Evolutionary conservation across 768 basidiomycete genomes (phyloP).

Genomic region (Kondoa subrosea): DNA sequence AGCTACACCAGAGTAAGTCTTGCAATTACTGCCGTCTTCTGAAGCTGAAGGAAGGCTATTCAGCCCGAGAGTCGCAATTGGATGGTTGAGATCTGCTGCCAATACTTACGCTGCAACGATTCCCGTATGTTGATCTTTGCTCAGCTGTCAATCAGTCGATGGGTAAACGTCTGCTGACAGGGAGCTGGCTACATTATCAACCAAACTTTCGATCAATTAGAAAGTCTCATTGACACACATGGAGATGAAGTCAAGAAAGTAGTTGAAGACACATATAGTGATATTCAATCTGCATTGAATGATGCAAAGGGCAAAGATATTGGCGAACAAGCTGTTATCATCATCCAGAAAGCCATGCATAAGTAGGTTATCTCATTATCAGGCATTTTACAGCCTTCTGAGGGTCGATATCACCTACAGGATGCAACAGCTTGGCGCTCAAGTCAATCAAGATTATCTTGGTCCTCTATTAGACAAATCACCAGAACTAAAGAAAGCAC

Average conservation of each 20-base stretch:
- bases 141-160: neutral
- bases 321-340: conserved; percentile 20
- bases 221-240: conserved; percentile 22
- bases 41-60: too few species aligned
- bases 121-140: neutral
- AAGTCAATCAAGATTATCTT: conserved; percentile 20
- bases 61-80: conserved; percentile 13
- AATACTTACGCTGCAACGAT: conserved; percentile 21
- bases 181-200: conserved; percentile 23
- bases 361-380: conserved; percentile 10
- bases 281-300: conserved; percentile 20
- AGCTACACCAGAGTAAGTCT: conserved; percentile 21
- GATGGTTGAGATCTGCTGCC: conserved; percentile 21
- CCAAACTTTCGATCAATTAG: conserved; percentile 23
- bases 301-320: conserved; percentile 20
- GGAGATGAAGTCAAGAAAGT: conserved; percentile 24
- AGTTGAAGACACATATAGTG: conserved; percentile 21
- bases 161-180: conserved; percentile 15
- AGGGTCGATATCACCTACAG: neutral
- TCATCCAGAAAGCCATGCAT: conserved; percentile 15
- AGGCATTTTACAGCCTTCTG: neutral
- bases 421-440: conserved; percentile 21
- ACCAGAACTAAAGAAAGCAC: conserved; percentile 23
- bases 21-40: too few species aligned
- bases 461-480: conserved; percentile 21